These are phyloP conservation scores for Rhipidocladum racemiflorum DNA, from an alignment of 176 grass and related monocot genomes.

Conservation along the genomic window DNA sequence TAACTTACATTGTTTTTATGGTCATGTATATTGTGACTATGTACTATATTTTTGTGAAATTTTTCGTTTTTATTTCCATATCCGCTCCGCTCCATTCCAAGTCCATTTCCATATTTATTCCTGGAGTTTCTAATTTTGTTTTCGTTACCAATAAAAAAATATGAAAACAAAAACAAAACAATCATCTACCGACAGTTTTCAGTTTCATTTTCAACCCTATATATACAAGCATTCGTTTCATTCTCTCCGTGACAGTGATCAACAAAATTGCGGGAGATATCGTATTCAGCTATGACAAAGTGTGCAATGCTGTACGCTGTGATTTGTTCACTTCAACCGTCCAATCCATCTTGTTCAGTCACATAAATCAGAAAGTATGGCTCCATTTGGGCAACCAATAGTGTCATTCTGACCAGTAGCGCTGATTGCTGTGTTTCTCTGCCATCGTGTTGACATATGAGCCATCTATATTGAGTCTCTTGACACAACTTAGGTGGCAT, in stretches of 20 bases:
- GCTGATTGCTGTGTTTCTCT: neutral
- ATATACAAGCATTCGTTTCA: neutral
- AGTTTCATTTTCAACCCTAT: too few species aligned
- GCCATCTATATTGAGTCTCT: neutral
- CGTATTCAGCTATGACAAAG: neutral
- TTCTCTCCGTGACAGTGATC: neutral
- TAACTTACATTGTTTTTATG: too few species aligned
- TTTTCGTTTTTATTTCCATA: too few species aligned
- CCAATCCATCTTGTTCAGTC: neutral
- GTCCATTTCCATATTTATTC: too few species aligned
- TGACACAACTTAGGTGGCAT: neutral
- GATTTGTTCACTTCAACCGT: neutral
- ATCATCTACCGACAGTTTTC: too few species aligned
- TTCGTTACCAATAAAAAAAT: too few species aligned
- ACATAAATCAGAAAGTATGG: neutral
- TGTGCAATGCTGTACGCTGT: neutral
- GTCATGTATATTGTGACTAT: too few species aligned
- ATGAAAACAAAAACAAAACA: too few species aligned
- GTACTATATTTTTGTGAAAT: too few species aligned
- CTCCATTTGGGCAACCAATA: neutral
- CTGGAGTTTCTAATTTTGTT: too few species aligned
- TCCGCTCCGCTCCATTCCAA: too few species aligned
- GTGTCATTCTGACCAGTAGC: neutral
- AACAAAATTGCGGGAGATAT: neutral
- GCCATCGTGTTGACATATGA: neutral